These are phyloP conservation scores for Cutaneotrichosporon sp. DNA, from an alignment of 1,284 basidiomycete genomes.

Conservation along the genomic window DNA sequence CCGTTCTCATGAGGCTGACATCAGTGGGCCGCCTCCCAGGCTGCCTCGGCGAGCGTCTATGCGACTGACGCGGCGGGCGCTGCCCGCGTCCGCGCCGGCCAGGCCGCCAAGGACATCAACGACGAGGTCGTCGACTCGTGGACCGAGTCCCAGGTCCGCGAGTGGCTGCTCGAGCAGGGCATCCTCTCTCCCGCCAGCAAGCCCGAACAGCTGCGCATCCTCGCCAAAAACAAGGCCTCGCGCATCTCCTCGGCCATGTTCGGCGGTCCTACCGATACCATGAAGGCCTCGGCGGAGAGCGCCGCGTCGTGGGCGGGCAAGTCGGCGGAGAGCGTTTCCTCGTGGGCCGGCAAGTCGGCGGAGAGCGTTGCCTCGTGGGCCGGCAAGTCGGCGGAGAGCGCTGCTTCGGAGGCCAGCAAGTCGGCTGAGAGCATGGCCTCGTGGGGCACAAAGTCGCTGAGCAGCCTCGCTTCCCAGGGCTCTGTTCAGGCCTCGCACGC, in stretches of 20 bases:
- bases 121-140: slow-evolving; percentile 53
- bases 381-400: not conserved
- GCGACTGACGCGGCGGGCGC: slow-evolving; percentile 46
- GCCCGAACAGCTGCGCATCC: slow-evolving; percentile 68
- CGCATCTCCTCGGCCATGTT: slow-evolving; percentile 56
- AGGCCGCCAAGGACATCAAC: slow-evolving; percentile 53
- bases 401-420: slow-evolving; percentile 3
- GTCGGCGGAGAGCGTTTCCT: slow-evolving; percentile 33
- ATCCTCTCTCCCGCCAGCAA: slow-evolving; percentile 72
- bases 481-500: slow-evolving; percentile 14
- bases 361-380: not conserved
- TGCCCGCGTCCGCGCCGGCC: slow-evolving; percentile 63
- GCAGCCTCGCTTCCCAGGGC: slow-evolving; percentile 1
- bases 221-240: slow-evolving; percentile 64
- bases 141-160: slow-evolving; percentile 73
- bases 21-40: slow-evolving; percentile 36
- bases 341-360: slow-evolving; percentile 47
- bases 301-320: slow-evolving; percentile 51
- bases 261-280: slow-evolving; percentile 53
- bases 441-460: slow-evolving; percentile 4
- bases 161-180: slow-evolving; percentile 81
- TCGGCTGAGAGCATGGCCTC: not conserved
- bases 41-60: not conserved
- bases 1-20: not conserved
- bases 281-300: slow-evolving; percentile 21